phyloP scores from a whole-genome alignment of 768 basidiomycete genomes.

The Sistotremastrum suecicum region DNA sequence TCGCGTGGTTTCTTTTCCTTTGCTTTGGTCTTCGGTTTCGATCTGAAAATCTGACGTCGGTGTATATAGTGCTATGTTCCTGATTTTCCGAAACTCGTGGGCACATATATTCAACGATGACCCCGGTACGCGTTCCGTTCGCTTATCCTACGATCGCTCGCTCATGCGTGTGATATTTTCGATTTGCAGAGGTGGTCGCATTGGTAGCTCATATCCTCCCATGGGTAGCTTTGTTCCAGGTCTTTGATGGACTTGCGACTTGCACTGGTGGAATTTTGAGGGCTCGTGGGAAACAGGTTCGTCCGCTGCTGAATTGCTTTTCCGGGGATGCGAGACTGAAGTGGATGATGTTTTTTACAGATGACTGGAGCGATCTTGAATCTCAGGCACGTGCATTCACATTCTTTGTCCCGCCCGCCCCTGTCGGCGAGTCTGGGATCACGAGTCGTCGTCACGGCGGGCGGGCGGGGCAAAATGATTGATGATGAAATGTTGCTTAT shows the following conservation, averaged over 20 bases:
- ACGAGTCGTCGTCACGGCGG: too few species aligned
- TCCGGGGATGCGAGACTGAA: neutral
- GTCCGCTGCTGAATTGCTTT: conserved; percentile 2
- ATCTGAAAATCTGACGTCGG: neutral
- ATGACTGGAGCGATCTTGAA: conserved; percentile 68
- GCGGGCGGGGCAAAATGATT: too few species aligned
- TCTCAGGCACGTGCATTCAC: conserved; percentile 32
- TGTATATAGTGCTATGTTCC: conserved; percentile 31
- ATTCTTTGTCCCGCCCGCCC: conserved; percentile 2
- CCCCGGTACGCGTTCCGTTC: conserved; percentile 30
- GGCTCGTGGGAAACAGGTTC: conserved; percentile 63
- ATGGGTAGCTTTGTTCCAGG: conserved; percentile 65
- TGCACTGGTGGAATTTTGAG: conserved; percentile 69
- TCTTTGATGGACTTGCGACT: conserved; percentile 65
- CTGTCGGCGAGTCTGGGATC: neutral
- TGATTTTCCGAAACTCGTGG: conserved; percentile 52
- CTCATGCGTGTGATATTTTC: neutral
- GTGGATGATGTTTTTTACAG: conserved; percentile 17
- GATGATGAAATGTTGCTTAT: conserved; percentile 4
- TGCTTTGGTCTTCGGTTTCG: neutral
- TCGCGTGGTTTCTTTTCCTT: neutral
- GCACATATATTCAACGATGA: conserved; percentile 64
- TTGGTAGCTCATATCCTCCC: conserved; percentile 61
- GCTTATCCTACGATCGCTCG: conserved; percentile 20
- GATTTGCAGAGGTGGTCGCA: conserved; percentile 30